Conservation (phyloP, 495 filamentous ascomycete species). For the Parmelia sp. region DNA sequence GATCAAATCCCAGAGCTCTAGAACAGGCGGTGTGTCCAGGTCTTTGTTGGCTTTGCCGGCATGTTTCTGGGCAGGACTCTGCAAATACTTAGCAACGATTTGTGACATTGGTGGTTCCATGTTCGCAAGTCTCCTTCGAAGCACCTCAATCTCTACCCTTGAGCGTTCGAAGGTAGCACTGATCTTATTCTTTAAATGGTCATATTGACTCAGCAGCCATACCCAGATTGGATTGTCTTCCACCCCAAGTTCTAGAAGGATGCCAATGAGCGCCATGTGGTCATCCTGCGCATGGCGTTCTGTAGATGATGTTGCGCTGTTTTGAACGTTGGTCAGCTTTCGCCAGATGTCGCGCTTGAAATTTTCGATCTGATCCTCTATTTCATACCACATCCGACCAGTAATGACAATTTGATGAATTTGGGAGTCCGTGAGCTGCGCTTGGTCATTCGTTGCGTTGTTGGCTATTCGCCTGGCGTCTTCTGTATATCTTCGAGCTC, state of each 20-base stretch:
- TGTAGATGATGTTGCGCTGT: constrained; percentile 40
- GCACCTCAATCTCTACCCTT: constrained; percentile 84
- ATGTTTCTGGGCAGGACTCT: constrained; percentile 58
- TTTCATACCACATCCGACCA: constrained; percentile 90
- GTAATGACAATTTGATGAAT: constrained; percentile 79
- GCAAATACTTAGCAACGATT: constrained; percentile 64
- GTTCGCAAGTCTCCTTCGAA: constrained; percentile 70
- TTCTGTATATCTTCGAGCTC: constrained; percentile 67
- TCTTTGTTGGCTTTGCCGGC: constrained; percentile 46
- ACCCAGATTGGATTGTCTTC: constrained; percentile 94
- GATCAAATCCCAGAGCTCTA: constrained; percentile 87
- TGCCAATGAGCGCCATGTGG: constrained; percentile 80
- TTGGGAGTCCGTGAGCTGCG: constrained; percentile 61
- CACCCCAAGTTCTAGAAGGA: constrained; percentile 84
- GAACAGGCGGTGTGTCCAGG: constrained; percentile 66
- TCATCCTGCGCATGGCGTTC: constrained; percentile 59
- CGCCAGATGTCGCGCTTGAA: constrained; percentile 90
- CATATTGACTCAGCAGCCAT: constrained; percentile 84
- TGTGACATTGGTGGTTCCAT: constrained; percentile 63
- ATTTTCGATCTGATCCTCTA: constrained; percentile 69
- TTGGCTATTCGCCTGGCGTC: constrained; percentile 60
- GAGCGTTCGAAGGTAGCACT: constrained; percentile 69
- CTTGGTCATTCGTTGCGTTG: constrained; percentile 41
- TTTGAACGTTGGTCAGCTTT: constrained; percentile 56
- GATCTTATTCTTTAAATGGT: constrained; percentile 81